phyloP scores from a whole-genome alignment of 148 eudicot genomes.

The Heliosperma pusillum region DNA sequence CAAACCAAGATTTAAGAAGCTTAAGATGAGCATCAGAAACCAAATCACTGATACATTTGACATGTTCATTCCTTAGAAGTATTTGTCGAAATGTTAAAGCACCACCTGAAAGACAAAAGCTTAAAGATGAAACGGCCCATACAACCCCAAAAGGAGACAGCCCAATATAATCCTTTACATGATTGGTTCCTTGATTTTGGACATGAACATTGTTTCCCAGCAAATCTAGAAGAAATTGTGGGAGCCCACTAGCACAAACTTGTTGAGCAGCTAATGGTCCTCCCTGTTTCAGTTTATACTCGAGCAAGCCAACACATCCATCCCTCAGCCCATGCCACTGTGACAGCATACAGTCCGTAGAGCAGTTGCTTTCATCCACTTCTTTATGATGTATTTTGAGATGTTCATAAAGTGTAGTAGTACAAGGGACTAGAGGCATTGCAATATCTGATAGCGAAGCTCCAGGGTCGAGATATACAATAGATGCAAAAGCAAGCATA shows the following conservation, averaged over 20 bases:
- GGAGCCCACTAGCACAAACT: conserved; percentile 88
- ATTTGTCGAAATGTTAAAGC: conserved; percentile 71
- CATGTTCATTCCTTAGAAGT: conserved; percentile 60
- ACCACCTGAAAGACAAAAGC: conserved; percentile 91
- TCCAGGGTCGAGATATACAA: conserved; percentile 68
- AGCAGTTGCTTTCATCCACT: conserved; percentile 36
- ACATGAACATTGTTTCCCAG: conserved; percentile 40
- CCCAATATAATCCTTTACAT: conserved; percentile 47
- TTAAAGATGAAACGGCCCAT: conserved; percentile 83
- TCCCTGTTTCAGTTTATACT: conserved; percentile 77
- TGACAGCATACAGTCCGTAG: conserved; percentile 53
- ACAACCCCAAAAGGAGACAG: conserved; percentile 81
- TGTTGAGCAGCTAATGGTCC: conserved; percentile 92
- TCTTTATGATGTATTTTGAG: conserved; percentile 43
- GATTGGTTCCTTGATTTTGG: conserved; percentile 37
- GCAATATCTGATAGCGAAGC: conserved; percentile 56
- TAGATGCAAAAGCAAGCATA: conserved; percentile 89
- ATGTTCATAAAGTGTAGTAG: conserved; percentile 70
- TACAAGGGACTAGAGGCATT: conserved; percentile 77
- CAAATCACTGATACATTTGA: conserved; percentile 60
- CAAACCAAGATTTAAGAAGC: conserved; percentile 66
- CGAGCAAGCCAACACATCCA: conserved; percentile 86
- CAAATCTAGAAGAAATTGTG: conserved; percentile 75
- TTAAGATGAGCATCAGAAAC: conserved; percentile 72
- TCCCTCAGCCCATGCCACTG: conserved; percentile 89